A percentile compares a stretch with the other conserved stretches of the same genome.
Evolutionary conservation across 495 filamentous ascomycete genomes (phyloP).

Genomic region (Tuber borchii): DNA sequence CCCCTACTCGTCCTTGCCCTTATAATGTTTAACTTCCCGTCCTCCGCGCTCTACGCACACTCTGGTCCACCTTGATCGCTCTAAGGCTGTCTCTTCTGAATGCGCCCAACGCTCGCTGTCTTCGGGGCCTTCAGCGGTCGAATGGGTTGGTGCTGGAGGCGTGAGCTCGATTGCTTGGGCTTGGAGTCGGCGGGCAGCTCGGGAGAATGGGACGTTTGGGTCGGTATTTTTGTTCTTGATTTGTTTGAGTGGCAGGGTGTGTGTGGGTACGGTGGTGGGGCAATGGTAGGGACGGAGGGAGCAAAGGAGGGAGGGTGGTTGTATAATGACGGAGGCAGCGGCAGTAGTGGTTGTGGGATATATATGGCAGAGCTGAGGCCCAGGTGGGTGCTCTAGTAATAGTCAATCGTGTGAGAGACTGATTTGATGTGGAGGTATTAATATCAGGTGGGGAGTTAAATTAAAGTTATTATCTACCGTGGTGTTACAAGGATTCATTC

Average conservation of each 20-base stretch:
- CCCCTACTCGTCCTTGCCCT: not conserved
- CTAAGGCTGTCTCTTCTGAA: not conserved
- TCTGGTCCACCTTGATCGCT: conserved; percentile 11
- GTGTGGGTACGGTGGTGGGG: not conserved
- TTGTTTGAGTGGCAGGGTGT: not conserved
- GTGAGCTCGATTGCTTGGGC: not conserved
- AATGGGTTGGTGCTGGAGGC: not conserved
- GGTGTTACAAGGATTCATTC: not conserved
- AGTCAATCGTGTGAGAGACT: not conserved
- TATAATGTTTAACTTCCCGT: not conserved
- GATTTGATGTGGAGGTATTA: not conserved
- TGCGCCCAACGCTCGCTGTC: not conserved
- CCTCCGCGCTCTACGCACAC: not conserved
- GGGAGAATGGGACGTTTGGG: not conserved
- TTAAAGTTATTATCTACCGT: not conserved
- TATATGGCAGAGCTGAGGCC: not conserved
- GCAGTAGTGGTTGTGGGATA: not conserved
- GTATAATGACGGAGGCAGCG: not conserved
- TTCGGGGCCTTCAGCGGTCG: not conserved
- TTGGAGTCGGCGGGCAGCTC: not conserved
- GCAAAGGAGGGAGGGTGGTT: not conserved
- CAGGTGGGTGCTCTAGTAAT: not conserved
- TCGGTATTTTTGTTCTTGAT: not conserved
- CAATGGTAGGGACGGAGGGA: not conserved
- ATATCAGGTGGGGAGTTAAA: conserved; percentile 3